A percentile compares a stretch with the other conserved stretches of the same genome.
phyloP scores from a whole-genome alignment of 805 yeast genomes.

The Metschnikowia corniflorae region DNA sequence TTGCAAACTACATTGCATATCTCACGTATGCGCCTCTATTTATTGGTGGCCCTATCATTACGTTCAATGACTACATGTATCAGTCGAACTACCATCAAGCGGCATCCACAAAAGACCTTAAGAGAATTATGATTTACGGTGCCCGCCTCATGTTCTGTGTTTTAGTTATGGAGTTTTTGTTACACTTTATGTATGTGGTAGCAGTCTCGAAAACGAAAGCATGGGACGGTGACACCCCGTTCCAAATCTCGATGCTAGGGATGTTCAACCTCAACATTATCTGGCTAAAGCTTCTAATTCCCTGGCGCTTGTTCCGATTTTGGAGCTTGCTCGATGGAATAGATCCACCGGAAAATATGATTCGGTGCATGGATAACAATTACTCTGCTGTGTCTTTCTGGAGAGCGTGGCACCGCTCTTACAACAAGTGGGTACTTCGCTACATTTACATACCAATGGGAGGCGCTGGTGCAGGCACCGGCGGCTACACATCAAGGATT shows the following conservation, averaged over 20 bases:
- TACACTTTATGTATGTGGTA: slow-evolving; percentile 88
- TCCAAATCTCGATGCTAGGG: slow-evolving; percentile 93
- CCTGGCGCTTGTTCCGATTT: slow-evolving; percentile 92
- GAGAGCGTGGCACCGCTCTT: slow-evolving; percentile 98
- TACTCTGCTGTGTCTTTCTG: slow-evolving; percentile 93
- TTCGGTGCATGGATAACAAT: slow-evolving; percentile 91
- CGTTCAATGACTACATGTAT: slow-evolving; percentile 85
- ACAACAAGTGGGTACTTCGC: slow-evolving; percentile 82
- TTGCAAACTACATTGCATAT: slow-evolving; percentile 71
- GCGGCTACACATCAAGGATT: slow-evolving; percentile 48
- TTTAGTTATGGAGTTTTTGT: slow-evolving; percentile 80
- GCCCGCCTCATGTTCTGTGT: slow-evolving; percentile 68
- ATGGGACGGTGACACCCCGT: slow-evolving; percentile 86
- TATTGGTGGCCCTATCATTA: slow-evolving; percentile 91
- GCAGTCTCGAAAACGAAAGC: slow-evolving; percentile 89
- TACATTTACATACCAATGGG: slow-evolving; percentile 92
- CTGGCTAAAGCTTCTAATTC: slow-evolving; percentile 89
- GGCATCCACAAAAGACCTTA: slow-evolving; percentile 51
- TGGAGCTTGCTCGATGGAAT: slow-evolving; percentile 93
- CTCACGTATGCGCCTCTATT: slow-evolving; percentile 82
- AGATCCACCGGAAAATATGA: slow-evolving; percentile 97
- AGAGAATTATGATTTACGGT: slow-evolving; percentile 58
- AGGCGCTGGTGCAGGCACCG: slow-evolving; percentile 59
- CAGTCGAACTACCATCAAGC: slow-evolving; percentile 58
- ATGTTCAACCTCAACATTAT: slow-evolving; percentile 83